These are phyloP conservation scores for Candida takata DNA, from an alignment of 805 yeast species.

Conservation along the genomic window DNA sequence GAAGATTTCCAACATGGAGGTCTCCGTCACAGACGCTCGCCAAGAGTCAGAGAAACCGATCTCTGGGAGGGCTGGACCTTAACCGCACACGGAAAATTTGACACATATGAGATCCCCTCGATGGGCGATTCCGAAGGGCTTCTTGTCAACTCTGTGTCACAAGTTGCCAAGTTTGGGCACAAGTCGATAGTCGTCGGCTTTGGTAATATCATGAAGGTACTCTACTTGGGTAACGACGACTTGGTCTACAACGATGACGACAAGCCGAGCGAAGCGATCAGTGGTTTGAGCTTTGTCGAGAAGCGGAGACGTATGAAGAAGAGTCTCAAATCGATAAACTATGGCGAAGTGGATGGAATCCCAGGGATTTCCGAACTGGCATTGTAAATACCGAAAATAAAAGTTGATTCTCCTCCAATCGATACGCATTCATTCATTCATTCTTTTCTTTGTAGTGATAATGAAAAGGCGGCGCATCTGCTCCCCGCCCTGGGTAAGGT, in stretches of 20 bases:
- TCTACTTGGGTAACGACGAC: constrained; percentile 72
- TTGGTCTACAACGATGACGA: constrained; percentile 53
- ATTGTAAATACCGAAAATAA: too few relatives aligned
- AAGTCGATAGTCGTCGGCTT: constrained; percentile 70
- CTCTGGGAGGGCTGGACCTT: constrained; percentile 83
- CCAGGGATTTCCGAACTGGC: constrained; percentile 10
- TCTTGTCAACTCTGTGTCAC: constrained; percentile 49
- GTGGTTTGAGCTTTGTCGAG: constrained; percentile 46
- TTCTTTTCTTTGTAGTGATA: too few relatives aligned
- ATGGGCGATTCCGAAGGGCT: constrained; percentile 35
- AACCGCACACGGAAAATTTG: constrained; percentile 56
- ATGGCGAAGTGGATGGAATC: constrained; percentile 17
- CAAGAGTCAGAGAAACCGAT: constrained; percentile 26
- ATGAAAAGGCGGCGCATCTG: too few relatives aligned
- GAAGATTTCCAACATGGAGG: constrained; percentile 11
- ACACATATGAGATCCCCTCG: constrained; percentile 51
- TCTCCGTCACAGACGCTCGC: constrained; percentile 12
- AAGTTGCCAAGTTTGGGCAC: constrained; percentile 65
- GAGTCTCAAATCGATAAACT: constrained; percentile 12
- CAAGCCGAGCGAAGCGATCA: constrained; percentile 34
- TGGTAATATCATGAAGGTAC: constrained; percentile 64
- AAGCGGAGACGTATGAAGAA: constrained; percentile 34
- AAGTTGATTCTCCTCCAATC: too few relatives aligned
- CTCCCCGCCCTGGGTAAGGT: too few relatives aligned
- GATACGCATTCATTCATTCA: too few relatives aligned